Evolutionary conservation across 257 asterid species (phyloP).

Genomic region (Nicotiana attenuata): DNA sequence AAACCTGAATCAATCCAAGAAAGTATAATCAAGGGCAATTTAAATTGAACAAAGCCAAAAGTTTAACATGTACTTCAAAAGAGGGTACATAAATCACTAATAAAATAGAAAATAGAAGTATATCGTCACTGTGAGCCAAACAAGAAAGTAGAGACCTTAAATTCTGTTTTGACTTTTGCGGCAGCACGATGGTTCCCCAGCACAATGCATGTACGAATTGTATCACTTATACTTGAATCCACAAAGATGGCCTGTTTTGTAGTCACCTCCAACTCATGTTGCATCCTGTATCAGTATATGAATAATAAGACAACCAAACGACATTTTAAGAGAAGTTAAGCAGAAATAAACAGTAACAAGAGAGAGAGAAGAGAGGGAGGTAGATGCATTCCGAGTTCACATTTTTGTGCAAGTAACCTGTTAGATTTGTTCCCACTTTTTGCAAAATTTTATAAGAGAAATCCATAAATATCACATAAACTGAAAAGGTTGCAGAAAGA

Average conservation of each 20-base stretch:
- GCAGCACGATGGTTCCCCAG: constrained; percentile 90
- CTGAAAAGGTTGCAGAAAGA: not conserved
- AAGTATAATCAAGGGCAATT: not conserved
- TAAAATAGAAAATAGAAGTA: not conserved
- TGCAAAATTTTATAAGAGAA: not conserved
- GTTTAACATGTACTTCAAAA: not conserved
- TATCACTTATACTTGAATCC: constrained; percentile 95
- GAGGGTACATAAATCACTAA: constrained; percentile 6
- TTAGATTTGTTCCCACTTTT: not conserved
- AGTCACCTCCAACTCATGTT: constrained; percentile 73
- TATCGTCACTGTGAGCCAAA: not conserved
- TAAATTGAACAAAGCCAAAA: not conserved
- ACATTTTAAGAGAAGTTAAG: not conserved
- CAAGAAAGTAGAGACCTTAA: constrained; percentile 53
- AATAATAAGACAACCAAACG: not conserved
- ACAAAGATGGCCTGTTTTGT: constrained; percentile 90
- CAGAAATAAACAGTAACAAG: not conserved
- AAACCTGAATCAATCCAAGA: constrained; percentile 58
- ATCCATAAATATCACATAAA: not conserved
- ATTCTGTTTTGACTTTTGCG: constrained; percentile 65
- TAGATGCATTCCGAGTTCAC: not conserved
- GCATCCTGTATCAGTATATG: constrained; percentile 45
- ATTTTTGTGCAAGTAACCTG: not conserved
- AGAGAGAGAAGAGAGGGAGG: not conserved
- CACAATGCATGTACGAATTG: constrained; percentile 91